phyloP scores from a whole-genome alignment of 768 basidiomycete genomes.

The Russula abietina region DNA sequence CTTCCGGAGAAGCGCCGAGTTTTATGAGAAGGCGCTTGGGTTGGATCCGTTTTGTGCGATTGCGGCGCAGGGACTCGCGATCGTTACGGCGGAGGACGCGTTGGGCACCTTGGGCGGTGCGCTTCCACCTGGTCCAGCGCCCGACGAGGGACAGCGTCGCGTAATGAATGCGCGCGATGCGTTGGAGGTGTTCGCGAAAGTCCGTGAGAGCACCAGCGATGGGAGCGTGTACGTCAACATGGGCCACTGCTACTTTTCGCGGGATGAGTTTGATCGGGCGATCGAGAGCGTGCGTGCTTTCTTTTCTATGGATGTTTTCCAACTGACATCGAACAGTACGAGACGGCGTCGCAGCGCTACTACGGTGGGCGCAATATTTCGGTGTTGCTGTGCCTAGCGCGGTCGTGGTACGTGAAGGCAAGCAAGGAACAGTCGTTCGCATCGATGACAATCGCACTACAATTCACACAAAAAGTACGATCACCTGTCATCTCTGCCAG shows the following conservation, averaged over 20 bases:
- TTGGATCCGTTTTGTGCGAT: slow-evolving; percentile 82
- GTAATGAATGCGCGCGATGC: slow-evolving; percentile 79
- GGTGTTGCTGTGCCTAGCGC: slow-evolving; percentile 76
- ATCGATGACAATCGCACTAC: slow-evolving; percentile 79
- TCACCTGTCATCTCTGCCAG: slow-evolving; percentile 27
- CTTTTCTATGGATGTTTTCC: not conserved
- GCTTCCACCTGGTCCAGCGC: slow-evolving; percentile 38
- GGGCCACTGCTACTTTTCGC: slow-evolving; percentile 89
- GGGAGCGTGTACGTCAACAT: slow-evolving; percentile 93
- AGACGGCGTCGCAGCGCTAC: slow-evolving; percentile 79
- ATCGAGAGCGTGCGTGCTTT: slow-evolving; percentile 77
- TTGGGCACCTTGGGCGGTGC: slow-evolving; percentile 61
- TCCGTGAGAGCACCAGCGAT: slow-evolving; percentile 75
- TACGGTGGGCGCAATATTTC: slow-evolving; percentile 69
- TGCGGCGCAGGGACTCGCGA: slow-evolving; percentile 93
- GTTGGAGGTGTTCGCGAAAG: slow-evolving; percentile 81
- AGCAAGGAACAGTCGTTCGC: slow-evolving; percentile 79
- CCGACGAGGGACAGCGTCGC: slow-evolving; percentile 61
- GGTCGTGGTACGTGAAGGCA: slow-evolving; percentile 93
- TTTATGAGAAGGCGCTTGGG: slow-evolving; percentile 85
- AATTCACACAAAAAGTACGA: slow-evolving; percentile 72
- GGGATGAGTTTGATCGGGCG: slow-evolving; percentile 92
- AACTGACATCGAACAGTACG: slow-evolving; percentile 54
- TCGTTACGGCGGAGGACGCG: slow-evolving; percentile 88
- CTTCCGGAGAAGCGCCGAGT: slow-evolving; percentile 81